Base-by-base conservation (phyloP, 306 rosid species). In the Cicer pinnatifidum region DNA sequence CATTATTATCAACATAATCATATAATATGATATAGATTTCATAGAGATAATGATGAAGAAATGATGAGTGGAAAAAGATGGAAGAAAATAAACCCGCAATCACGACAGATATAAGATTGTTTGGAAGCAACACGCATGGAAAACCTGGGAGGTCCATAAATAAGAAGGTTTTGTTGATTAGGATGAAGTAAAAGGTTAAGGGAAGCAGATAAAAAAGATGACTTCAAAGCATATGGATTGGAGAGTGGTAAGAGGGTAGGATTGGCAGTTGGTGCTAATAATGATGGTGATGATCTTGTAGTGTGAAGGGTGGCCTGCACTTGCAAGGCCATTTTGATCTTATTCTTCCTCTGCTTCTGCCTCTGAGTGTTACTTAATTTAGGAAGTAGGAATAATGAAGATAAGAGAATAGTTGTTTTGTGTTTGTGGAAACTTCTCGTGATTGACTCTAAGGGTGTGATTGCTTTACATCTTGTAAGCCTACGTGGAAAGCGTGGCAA, bases 101-200 rank as follows among this genome's bases (percentile, higher is more conserved):
- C 96, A 7, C 92, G 97, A 66, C 98, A 94, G 74, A 94, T 91
- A 71, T 94, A 94, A 77, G 96, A 72, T 82, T 88, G 85, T 75
- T 93, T 93, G 79, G 97, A 89, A 60, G 98, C 86, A 10, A 86
- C 89, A 11, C 97, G 91, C 98, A 94, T 89, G 83, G 95, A 86
- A 81, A 89, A 77, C 81, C 82, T 91, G 35, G 96, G 87, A 10
- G 89, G 50, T 12, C 66, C 64, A 45, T 82, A 69, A 71, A 69
- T 19, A 75, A 41, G 81, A 76, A 33, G 35, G 7, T 19, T 73
- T 16, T 72, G 81, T 13, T 75, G 82, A 47, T 69, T 63, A 9
- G 87, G 82, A 54, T 76, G 80, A 74, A 85, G 57, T 6, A 77
- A 62, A 9, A 81, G 86, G 41, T 44, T 81, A 35, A 78, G 69